Percentiles rank a stretch among this genome's conserved stretches.
phyloP scores from a whole-genome alignment of 495 filamentous ascomycete species.

The Penicillium canescens region DNA sequence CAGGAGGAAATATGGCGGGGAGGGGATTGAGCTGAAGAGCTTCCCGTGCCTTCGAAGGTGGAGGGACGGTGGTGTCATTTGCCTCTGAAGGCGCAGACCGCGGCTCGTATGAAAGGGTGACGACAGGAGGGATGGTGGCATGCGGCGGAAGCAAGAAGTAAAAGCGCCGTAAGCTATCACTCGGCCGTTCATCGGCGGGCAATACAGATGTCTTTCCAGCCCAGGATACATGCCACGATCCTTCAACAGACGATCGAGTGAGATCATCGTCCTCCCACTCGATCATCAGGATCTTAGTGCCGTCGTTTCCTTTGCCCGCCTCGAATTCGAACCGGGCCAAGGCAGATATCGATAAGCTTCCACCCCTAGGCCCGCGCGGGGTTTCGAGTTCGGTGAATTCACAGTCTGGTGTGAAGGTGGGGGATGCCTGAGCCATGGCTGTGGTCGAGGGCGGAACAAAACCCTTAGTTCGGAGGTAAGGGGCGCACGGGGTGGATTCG shows the following conservation, averaged over 20 bases:
- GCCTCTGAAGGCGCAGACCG: conserved; percentile 20
- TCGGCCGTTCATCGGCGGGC: conserved; percentile 59
- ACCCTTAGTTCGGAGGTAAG: background rate
- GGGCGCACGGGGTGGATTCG: background rate
- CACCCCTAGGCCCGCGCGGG: conserved; percentile 17
- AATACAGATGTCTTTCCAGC: conserved; percentile 68
- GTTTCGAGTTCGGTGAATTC: conserved; percentile 38
- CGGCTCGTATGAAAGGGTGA: conserved; percentile 60
- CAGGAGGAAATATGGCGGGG: conserved; percentile 77
- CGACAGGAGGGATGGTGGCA: conserved; percentile 62
- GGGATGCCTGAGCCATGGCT: conserved; percentile 22
- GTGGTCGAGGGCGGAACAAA: background rate
- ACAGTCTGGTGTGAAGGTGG: conserved; percentile 38
- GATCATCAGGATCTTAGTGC: conserved; percentile 82
- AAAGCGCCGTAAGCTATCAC: conserved; percentile 58
- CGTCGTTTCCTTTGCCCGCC: conserved; percentile 71
- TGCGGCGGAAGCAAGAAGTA: conserved; percentile 75
- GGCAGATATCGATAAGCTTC: conserved; percentile 45
- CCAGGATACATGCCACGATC: conserved; percentile 74
- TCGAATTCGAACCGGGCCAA: conserved; percentile 87
- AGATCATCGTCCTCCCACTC: conserved; percentile 70
- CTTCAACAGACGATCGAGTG: conserved; percentile 31
- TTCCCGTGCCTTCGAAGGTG: conserved; percentile 16
- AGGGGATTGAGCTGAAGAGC: conserved; percentile 64
- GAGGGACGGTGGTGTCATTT: background rate